Percentiles rank a stretch among this genome's conserved stretches.
Evolutionary conservation across 352 stramenopile species (phyloP).

Genomic region (Saprolegnia parasitica): DNA sequence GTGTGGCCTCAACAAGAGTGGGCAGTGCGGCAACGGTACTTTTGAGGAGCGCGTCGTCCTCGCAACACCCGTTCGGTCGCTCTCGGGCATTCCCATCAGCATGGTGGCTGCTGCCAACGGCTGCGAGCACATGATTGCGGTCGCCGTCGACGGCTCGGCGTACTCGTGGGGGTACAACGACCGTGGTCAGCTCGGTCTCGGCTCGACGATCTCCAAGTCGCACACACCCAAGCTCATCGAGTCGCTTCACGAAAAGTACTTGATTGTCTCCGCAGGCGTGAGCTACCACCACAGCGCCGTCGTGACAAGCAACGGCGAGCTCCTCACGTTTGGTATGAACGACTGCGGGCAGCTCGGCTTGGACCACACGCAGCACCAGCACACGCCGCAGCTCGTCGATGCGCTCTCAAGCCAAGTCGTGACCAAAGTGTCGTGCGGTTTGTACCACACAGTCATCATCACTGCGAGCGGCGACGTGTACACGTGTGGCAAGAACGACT

Average conservation of each 20-base stretch:
- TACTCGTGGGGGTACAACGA: slow-evolving; percentile 89
- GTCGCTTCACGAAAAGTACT: slow-evolving; percentile 76
- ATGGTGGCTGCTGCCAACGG: slow-evolving; percentile 78
- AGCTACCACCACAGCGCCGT: slow-evolving; percentile 86
- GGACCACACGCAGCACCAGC: slow-evolving; percentile 79
- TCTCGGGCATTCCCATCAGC: slow-evolving; percentile 57
- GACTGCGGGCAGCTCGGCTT: slow-evolving; percentile 80
- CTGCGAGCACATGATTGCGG: slow-evolving; percentile 83
- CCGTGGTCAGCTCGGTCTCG: slow-evolving; percentile 72
- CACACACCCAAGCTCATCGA: slow-evolving; percentile 80
- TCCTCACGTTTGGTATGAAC: slow-evolving; percentile 87
- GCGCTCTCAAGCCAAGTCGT: slow-evolving; percentile 64
- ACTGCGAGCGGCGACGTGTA: slow-evolving; percentile 74
- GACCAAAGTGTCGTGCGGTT: slow-evolving; percentile 61
- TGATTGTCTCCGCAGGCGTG: slow-evolving; percentile 64
- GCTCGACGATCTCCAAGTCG: slow-evolving; percentile 81
- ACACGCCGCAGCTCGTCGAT: slow-evolving; percentile 75
- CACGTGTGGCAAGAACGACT: slow-evolving; percentile 84
- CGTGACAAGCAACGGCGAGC: slow-evolving; percentile 62
- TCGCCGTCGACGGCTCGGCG: slow-evolving; percentile 63
- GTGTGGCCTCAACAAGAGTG: slow-evolving; percentile 85
- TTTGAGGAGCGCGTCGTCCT: slow-evolving; percentile 83
- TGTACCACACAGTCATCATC: slow-evolving; percentile 74
- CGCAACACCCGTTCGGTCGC: slow-evolving; percentile 59
- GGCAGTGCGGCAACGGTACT: slow-evolving; percentile 80